Evolutionary conservation across 257 asterid species (phyloP), one percentile per base, ranked within the genome.

Genomic region (Petrea volubilis): DNA sequence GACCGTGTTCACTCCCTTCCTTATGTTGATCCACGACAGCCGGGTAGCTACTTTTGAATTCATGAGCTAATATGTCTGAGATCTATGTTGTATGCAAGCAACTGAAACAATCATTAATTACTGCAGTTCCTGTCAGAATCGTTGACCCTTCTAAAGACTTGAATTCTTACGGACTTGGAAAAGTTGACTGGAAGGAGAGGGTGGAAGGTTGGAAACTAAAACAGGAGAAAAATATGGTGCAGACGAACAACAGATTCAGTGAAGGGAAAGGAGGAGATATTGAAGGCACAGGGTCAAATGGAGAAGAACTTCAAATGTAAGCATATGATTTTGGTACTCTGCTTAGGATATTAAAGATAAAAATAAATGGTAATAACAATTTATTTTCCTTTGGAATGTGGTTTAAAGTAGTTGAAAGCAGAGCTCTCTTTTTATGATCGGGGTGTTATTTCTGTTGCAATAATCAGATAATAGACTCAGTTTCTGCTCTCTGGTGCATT

Each of bases 181-280:
- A 72, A 78, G 96, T 90, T 65, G 97, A 90, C 89, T 90, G 97
- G 97, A 90, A 90, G 79, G 97, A 90, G 82, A 83, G 96, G 67
- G 97, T 90, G 31, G 96, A 90, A 53, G 85, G 96, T 21, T 90
- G 97, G 97, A 90, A 86, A 61, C 80, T 84, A 27, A 86, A 86
- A 62, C 92, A 86, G 77, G 92, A 86, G 65, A 86, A 80, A 73
- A 86, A 82, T 68, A 57, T 77, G 52, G 84, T 74, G 78, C 96
- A 86, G 11, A 79, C 82, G 87, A 78, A 67, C 75, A 79, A 83
- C 72, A 79, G 79, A 79, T 82, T 80, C 76, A 71, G 86, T 61
- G 92, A 88, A 60, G 92, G 90, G 27, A 88, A 82, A 72, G 90
- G 92, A 73, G 96, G 92, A 73, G 96, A 88, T 68, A 86, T 74